Conservation (phyloP, 352 stramenopile species). For the Globisporangium nunn region DNA sequence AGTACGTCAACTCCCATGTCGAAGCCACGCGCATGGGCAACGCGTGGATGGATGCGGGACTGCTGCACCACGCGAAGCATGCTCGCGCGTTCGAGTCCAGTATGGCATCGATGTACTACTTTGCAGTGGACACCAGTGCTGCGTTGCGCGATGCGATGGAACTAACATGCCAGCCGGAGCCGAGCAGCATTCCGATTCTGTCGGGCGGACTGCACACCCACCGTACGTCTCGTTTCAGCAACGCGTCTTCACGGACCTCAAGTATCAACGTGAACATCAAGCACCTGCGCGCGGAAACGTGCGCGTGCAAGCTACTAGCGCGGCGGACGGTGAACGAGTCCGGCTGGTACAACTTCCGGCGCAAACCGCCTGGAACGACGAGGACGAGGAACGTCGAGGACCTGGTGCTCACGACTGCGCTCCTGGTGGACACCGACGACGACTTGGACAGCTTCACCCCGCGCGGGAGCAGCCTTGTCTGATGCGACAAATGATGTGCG, state of each 20-base stretch:
- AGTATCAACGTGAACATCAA: neutral
- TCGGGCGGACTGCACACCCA: neutral
- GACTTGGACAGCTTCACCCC: neutral
- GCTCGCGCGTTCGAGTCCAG: slow-evolving; percentile 12
- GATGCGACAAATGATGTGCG: neutral
- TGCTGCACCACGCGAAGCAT: slow-evolving; percentile 21
- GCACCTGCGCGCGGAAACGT: neutral
- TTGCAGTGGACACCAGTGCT: slow-evolving; percentile 15
- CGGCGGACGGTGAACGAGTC: neutral
- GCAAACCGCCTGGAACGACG: neutral
- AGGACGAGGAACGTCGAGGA: neutral
- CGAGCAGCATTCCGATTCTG: slow-evolving; percentile 1
- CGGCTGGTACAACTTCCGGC: neutral
- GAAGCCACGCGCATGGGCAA: slow-evolving; percentile 47
- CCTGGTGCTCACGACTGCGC: slow-evolving; percentile 1
- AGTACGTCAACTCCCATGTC: slow-evolving; percentile 25
- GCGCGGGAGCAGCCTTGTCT: neutral
- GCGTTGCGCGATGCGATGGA: neutral
- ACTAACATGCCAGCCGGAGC: neutral
- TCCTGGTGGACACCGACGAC: slow-evolving; percentile 3
- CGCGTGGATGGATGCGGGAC: slow-evolving; percentile 18
- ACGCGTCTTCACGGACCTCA: neutral
- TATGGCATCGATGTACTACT: slow-evolving; percentile 26
- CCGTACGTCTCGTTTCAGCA: neutral
- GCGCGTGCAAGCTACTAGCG: slow-evolving; percentile 1